These are phyloP conservation scores for Allium fistulosum DNA, from an alignment of 106 monocot species.

Conservation along the genomic window DNA sequence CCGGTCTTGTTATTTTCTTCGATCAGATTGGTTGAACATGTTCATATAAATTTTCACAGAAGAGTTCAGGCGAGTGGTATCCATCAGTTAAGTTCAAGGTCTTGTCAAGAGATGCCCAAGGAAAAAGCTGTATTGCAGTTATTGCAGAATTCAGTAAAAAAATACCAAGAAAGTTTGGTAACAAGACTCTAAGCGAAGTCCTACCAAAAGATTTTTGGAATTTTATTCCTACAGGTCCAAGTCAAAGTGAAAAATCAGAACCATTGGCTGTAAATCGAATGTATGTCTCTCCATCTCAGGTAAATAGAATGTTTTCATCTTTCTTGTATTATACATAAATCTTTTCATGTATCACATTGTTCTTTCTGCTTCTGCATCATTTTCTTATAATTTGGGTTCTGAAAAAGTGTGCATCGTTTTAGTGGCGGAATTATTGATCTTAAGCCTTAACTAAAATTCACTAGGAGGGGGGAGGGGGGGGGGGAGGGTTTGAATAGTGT, in stretches of 20 bases:
- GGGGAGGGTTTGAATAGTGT: no score
- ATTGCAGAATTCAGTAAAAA: constrained; percentile 48
- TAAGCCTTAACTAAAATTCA: background rate
- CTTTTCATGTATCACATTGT: background rate
- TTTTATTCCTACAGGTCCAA: constrained; percentile 32
- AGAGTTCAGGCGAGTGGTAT: constrained; percentile 31
- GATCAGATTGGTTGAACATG: background rate
- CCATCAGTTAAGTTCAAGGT: constrained; percentile 55
- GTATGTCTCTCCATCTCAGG: constrained; percentile 53
- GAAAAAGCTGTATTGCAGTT: constrained; percentile 33
- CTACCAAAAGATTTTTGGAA: constrained; percentile 67
- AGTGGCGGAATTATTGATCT: background rate
- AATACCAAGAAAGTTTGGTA: constrained; percentile 32
- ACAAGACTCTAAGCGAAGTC: constrained; percentile 23
- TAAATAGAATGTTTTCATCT: constrained; percentile 10
- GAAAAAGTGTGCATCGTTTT: background rate
- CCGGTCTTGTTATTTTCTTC: background rate
- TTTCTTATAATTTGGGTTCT: background rate
- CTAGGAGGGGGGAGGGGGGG: no score
- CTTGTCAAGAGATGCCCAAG: constrained; percentile 20
- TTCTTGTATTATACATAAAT: background rate
- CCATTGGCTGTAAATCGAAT: constrained; percentile 12
- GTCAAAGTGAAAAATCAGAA: constrained; percentile 8
- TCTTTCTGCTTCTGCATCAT: background rate
- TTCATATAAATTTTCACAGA: constrained; percentile 10